Base-by-base conservation (phyloP, 2,329 filamentous ascomycete genomes). In the Paecilomyces variotii region DNA sequence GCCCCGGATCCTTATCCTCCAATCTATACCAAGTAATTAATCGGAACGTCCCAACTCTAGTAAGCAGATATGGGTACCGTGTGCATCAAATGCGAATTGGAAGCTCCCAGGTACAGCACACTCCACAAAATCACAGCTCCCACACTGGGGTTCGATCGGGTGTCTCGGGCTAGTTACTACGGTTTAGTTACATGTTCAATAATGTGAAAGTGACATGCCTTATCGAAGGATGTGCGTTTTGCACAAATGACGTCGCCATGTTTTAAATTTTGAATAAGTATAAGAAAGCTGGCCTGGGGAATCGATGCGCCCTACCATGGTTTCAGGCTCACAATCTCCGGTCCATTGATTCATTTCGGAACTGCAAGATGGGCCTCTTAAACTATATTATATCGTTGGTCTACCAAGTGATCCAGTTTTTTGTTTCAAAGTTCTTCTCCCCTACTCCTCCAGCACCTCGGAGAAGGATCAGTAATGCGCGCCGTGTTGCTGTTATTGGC, bases 401-500 rank as follows among this genome's bases (percentile, higher is more conserved):
- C n/a, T 45, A 45, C 39, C 39, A 45, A 24, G 14, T 45, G 19
- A 45, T 45, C 6, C 39, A 45, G n/a, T n/a, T 45, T n/a, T 24
- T 45, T 7, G 19, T 45, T 45, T 45, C 39, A 7, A 19, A n/a
- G 59, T 65, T 91, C 32, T 82, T 95, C 56, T 86, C 90, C 0
- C 90, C 90, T 0, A 79, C 76, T 4, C 86, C 89, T 4, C 90
- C 89, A 0, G 79, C 81, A 2, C 82, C 85, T 0, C 45, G 58
- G 11, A 52, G 59, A 2, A 76, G 78, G 5, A 76, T 89, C n/a
- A 75, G 76, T 11, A 78, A 86, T 28, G 6, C 39, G 14, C 87
- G 89, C 11, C 86, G 82, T 60, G 79, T 90, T 58, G 87, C 87
- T 2, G 78, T 90, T 34, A 85, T 90, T 63, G 87, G 87, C 1